phyloP scores from a whole-genome alignment of 306 rosid genomes.

The Quercus parvula region DNA sequence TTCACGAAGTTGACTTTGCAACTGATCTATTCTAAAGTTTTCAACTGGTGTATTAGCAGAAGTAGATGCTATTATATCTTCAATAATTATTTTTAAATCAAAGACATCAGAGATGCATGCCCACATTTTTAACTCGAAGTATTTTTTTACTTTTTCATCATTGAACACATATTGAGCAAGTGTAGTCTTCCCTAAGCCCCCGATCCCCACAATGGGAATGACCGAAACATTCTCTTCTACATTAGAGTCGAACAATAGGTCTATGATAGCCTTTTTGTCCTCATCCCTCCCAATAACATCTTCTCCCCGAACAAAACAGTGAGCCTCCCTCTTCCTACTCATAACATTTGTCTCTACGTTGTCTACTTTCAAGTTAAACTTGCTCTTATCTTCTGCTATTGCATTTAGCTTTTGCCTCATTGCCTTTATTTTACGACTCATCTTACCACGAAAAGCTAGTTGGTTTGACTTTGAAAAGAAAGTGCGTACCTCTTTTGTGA shows the following conservation, averaged over 20 bases:
- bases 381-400: no score
- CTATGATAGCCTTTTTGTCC: constrained; percentile 1
- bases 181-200: constrained; percentile 50
- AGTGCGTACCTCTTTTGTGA: no score
- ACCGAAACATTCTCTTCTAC: constrained; percentile 22
- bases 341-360: no score
- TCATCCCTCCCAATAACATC: constrained; percentile 33
- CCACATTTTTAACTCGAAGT: constrained; percentile 18
- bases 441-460: no score
- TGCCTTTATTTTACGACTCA: no score
- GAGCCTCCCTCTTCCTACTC: no score
- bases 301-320: background rate
- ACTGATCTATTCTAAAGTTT: constrained; percentile 7
- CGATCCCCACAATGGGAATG: constrained; percentile 37
- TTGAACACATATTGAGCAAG: constrained; percentile 39
- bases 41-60: background rate
- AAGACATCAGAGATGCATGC: no score
- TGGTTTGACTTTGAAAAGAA: fast-evolving
- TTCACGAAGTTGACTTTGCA: background rate
- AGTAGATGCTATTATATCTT: constrained; percentile 12
- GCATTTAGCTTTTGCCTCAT: no score
- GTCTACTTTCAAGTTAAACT: no score
- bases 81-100: constrained; percentile 1
- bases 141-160: background rate
- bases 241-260: background rate